Base-by-base conservation (phyloP, 2,329 filamentous ascomycete genomes). In the Ophiostoma sp. region DNA sequence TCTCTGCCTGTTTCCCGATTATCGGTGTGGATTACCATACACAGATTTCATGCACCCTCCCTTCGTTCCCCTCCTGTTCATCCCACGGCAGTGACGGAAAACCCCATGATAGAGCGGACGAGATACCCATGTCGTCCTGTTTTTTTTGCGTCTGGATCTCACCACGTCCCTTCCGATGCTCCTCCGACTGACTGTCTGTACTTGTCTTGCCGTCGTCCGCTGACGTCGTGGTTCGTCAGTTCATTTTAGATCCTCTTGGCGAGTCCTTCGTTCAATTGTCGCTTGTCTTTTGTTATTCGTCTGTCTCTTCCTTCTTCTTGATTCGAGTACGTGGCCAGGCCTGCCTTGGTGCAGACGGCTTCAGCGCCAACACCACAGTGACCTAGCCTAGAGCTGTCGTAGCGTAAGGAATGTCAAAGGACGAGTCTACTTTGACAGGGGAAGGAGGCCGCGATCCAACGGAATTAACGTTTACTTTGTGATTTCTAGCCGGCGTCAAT, bases 61-160 rank as follows among this genome's bases (percentile, higher is more conserved):
- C 47, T 14, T 27, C 18, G n/a, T 27, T 14, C 49, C 18, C 9
- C 14, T 4, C 47, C 18, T 5, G 2, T 18, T 55, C 18, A 55
- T 11, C 18, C 47, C 18, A 52, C 18, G 16, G 47, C 18, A 58
- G 52, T 58, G 52, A 9, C 18, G 11, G 7, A 58, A 18, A 58
- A 5, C 14, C 7, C 36, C 9, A 38, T 60, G 55, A 60, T 60
- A 60, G 27, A 38, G 55, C 55, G 55, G 55, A 60, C 27, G 55
- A 60, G 55, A 60, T 60, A 40, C 55, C 55, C 55, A 38, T 60
- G 55, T 60, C 55, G 55, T 60, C 55, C 55, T 60, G n/a, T 12
- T 18, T 60, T 11, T 8, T 9, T 60, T 60, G 27, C 27, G 27
- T 27, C 27, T 27, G 27, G 27, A 27, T 27, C 27, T 27, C 27